phyloP scores from a whole-genome alignment of 176 grass and related monocot genomes.

The Aegilops umbellulata region DNA sequence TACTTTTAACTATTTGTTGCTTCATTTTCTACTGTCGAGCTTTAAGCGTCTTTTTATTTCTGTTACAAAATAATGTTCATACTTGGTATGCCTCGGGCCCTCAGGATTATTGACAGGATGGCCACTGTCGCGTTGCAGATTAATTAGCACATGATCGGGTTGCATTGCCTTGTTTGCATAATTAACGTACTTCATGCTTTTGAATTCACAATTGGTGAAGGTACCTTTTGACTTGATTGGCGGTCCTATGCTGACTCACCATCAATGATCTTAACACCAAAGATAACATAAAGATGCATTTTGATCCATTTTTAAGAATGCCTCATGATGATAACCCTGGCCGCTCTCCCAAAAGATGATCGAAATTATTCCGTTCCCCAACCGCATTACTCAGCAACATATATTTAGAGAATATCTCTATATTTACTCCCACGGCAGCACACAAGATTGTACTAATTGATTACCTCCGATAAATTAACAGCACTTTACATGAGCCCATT shows the following conservation, averaged over 20 bases:
- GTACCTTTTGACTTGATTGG: neutral
- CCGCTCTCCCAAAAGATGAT: neutral
- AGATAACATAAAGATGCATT: conserved; percentile 14
- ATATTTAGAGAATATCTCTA: neutral
- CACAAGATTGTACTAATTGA: neutral
- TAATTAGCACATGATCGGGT: neutral
- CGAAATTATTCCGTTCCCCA: neutral
- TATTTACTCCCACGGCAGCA: neutral
- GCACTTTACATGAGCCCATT: conserved; percentile 9
- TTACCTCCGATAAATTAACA: conserved; percentile 10
- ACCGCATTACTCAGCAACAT: neutral
- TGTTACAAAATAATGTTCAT: too few relatives aligned
- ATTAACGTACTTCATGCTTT: neutral
- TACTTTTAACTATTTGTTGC: too few relatives aligned
- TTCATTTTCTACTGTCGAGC: too few relatives aligned
- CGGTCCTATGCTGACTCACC: conserved; percentile 16
- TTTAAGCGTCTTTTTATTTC: too few relatives aligned
- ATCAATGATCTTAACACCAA: conserved; percentile 33
- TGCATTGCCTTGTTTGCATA: neutral
- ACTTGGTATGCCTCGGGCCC: neutral
- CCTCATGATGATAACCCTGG: neutral
- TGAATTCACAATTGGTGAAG: neutral
- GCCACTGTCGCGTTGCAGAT: neutral
- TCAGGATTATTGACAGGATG: neutral
- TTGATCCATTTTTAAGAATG: neutral